These are phyloP conservation scores for Lachnellula subtilissima DNA, from an alignment of 2,329 filamentous ascomycete genomes.

Conservation along the genomic window DNA sequence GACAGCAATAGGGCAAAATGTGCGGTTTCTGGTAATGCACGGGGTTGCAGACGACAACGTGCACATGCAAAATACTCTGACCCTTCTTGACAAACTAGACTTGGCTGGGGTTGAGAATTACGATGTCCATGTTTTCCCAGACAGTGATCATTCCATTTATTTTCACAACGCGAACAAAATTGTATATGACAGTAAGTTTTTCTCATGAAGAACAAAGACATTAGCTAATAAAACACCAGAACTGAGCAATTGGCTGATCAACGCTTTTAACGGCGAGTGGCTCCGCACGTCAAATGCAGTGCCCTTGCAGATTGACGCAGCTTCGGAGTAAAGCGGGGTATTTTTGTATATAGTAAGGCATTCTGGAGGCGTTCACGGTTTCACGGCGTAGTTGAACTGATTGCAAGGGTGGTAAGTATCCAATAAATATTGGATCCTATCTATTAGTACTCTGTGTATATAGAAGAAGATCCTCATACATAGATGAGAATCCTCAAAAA, in stretches of 20 bases:
- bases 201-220: constrained; percentile 1
- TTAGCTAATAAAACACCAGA: constrained; percentile 48
- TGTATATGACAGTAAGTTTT: constrained; percentile 81
- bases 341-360: not conserved
- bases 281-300: constrained; percentile 40
- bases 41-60: constrained; percentile 97
- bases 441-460: not conserved
- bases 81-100: constrained; percentile 81
- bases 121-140: constrained; percentile 93
- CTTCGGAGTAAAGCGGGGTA: constrained; percentile 13
- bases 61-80: constrained; percentile 90
- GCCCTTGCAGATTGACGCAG: constrained; percentile 27
- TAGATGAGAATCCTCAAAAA: not conserved
- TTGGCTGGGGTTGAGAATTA: constrained; percentile 82
- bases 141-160: constrained; percentile 90
- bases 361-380: not conserved
- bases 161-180: constrained; percentile 91
- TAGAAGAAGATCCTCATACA: not conserved
- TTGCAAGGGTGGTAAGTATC: not conserved
- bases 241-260: constrained; percentile 85
- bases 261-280: constrained; percentile 98
- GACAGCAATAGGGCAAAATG: constrained; percentile 65
- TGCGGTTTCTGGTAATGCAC: constrained; percentile 92
- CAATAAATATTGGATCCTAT: not conserved
- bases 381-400: not conserved